Base-by-base conservation (phyloP, 371 early-diverging fungal genomes). In the Mucor mucedo region DNA sequence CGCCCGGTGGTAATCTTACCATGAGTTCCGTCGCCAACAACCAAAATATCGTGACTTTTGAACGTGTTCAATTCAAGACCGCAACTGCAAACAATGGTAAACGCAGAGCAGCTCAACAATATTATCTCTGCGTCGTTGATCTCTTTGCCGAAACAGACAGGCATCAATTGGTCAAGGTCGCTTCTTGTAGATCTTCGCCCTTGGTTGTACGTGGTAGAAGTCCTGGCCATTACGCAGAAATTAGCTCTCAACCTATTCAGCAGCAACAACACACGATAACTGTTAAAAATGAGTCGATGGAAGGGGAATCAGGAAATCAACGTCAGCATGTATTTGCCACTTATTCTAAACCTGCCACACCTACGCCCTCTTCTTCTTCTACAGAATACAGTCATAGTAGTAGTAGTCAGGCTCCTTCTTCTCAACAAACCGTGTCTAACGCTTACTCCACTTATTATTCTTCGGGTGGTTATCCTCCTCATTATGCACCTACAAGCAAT, bases 81-180 rank as follows among this genome's bases (percentile, higher is more conserved):
- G 92, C 95, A 21, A 95, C 95, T 0, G 91, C 92, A 55, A 94
- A 93, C 71, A 94, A 92, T 58, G 91, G 91, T 53, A 89, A 89
- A 69, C 82, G 92, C 41, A 78, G 76, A 27, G 90, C 92, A 49
- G 89, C 93, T 2, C 95, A 93, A 70, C 95, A 94, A 73, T 93
- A 91, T 72, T 90, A 90, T 71, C 74, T 84, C 35, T 70, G 91
- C 50, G 64, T 77, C 29, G 73, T 90, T 0, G 82, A 84, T 27
- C 69, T 91, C 33, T 80, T 76, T 62, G 91, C 88, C 14, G 80
- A 82, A 56, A 82, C 79, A 41, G 80, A 79, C 3, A 62, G 76
- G 13, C 82, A 80, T 35, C 60, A 64, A 42, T 65, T 65, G 29
- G 38, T 78, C 41, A 66, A 70, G 29, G 76, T 93, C 0, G 94